Evolutionary conservation across 2,329 filamentous ascomycete genomes (phyloP).

Genomic region (Sporothrix schenckii): DNA sequence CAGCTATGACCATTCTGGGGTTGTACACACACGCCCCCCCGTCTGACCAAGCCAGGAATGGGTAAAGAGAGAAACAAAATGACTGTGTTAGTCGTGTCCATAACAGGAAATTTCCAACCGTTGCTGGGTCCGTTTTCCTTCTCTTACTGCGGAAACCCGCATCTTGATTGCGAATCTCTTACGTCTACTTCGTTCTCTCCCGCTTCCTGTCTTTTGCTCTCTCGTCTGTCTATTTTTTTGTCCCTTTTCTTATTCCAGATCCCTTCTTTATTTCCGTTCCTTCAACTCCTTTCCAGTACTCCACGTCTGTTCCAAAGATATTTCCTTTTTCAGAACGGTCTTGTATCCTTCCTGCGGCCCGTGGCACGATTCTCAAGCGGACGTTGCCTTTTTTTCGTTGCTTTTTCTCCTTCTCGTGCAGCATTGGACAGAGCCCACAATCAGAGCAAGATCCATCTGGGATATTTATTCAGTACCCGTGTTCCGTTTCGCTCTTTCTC

Average conservation of each 20-base stretch:
- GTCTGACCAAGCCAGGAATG: not conserved
- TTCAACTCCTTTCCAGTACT: not conserved
- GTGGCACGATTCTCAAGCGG: conserved; percentile 8
- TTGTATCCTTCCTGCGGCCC: not conserved
- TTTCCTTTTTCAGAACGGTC: not conserved
- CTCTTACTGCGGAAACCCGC: not conserved
- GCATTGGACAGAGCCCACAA: not conserved
- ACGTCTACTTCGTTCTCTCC: not conserved
- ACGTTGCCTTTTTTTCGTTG: conserved; percentile 4
- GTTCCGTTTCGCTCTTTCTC: not conserved
- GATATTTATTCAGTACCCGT: conserved; percentile 15
- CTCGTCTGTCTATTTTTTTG: not conserved
- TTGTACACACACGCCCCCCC: conserved; percentile 20
- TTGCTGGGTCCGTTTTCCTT: not conserved
- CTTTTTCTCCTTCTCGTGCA: not conserved
- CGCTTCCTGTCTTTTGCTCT: not conserved
- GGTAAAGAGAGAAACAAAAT: not conserved
- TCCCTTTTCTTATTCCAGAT: not conserved
- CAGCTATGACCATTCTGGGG: conserved; percentile 15
- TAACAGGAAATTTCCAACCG: conserved; percentile 31
- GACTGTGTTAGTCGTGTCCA: conserved; percentile 24
- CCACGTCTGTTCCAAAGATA: not conserved
- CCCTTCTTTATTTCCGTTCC: not conserved
- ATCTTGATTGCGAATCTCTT: not conserved
- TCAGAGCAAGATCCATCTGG: not conserved